Conservation (phyloP, 2,329 filamentous ascomycete genomes). For the Xylaria sp. region DNA sequence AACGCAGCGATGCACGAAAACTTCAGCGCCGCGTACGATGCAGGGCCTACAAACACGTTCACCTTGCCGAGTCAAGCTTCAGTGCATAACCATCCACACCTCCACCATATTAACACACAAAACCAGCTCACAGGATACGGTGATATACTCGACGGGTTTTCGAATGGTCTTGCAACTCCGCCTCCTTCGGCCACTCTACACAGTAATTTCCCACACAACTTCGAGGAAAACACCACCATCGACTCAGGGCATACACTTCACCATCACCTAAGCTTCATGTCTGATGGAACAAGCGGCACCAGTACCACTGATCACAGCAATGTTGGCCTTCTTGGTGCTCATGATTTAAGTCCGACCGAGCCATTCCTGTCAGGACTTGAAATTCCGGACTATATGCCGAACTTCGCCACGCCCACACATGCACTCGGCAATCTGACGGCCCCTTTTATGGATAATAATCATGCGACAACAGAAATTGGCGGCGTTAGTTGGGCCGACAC, state of each 20-base stretch:
- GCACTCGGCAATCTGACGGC: slow-evolving; percentile 32
- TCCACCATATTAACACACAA: slow-evolving; percentile 33
- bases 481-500: slow-evolving; percentile 41
- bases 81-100: slow-evolving; percentile 36
- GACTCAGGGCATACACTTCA: slow-evolving; percentile 40
- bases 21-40: slow-evolving; percentile 61
- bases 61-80: slow-evolving; percentile 40
- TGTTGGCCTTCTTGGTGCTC: slow-evolving; percentile 26
- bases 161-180: slow-evolving; percentile 65
- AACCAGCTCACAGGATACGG: slow-evolving; percentile 43
- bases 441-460: slow-evolving; percentile 27
- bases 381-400: slow-evolving; percentile 37
- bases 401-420: slow-evolving; percentile 28
- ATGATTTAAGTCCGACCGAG: slow-evolving; percentile 37
- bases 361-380: slow-evolving; percentile 48
- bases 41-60: slow-evolving; percentile 38
- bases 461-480: slow-evolving; percentile 6
- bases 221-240: slow-evolving; percentile 51
- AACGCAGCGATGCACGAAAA: slow-evolving; percentile 68
- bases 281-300: slow-evolving; percentile 48
- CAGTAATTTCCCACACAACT: slow-evolving; percentile 55
- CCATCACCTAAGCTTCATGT: slow-evolving; percentile 53
- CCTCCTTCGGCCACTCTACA: slow-evolving; percentile 64
- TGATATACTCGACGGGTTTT: slow-evolving; percentile 59
- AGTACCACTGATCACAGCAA: slow-evolving; percentile 46